These are phyloP conservation scores for Alliaria petiolata DNA, from an alignment of 345 rosid species.

Conservation along the genomic window DNA sequence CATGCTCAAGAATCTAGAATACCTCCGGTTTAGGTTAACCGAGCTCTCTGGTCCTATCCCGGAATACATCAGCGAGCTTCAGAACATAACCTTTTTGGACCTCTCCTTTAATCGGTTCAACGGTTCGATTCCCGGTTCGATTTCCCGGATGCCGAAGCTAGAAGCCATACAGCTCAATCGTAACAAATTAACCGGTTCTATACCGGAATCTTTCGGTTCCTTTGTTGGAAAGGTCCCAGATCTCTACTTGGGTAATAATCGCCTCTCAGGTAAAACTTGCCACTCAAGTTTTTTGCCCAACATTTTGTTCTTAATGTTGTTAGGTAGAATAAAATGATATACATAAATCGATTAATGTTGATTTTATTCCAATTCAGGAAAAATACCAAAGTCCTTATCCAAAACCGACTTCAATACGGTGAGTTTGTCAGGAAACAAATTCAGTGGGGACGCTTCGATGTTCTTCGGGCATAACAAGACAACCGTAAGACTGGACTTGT, in stretches of 20 bases:
- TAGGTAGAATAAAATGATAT: too few species aligned
- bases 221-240: conserved; percentile 32
- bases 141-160: conserved; percentile 11
- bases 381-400: conserved; percentile 38
- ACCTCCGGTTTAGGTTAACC: conserved; percentile 25
- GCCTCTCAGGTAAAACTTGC: conserved; percentile 42
- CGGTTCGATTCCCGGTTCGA: conserved; percentile 41
- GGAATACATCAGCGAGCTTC: conserved; percentile 43
- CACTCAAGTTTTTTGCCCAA: neutral
- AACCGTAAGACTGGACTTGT: conserved; percentile 32
- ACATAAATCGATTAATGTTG: neutral
- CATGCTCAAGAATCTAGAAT: conserved; percentile 46
- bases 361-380: conserved; percentile 1
- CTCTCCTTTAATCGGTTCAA: conserved; percentile 56
- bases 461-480: conserved; percentile 59
- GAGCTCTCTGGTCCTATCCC: conserved; percentile 50
- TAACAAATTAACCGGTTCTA: conserved; percentile 35
- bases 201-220: conserved; percentile 55
- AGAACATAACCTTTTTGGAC: conserved; percentile 42
- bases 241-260: conserved; percentile 56
- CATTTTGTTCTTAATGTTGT: too few species aligned
- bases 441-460: conserved; percentile 59
- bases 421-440: conserved; percentile 54
- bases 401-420: conserved; percentile 38
- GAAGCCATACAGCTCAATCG: conserved; percentile 11